Conservation (phyloP, 257 asterid species). For the Solanum piurae region DNA sequence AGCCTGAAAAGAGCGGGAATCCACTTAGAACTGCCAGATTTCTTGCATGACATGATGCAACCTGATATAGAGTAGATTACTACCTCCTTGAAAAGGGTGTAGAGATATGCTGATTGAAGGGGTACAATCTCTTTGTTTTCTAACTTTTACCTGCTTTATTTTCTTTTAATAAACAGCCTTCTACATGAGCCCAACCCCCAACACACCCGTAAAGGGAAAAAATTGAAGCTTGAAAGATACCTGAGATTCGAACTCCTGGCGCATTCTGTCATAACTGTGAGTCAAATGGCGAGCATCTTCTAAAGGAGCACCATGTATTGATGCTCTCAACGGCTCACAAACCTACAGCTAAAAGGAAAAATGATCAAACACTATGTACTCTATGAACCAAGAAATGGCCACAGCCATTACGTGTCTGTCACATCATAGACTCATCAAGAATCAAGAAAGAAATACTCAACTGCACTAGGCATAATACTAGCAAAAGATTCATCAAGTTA, state of each 20-base stretch:
- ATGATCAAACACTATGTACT: background rate
- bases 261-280: constrained; percentile 68
- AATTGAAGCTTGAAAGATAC: constrained; percentile 17
- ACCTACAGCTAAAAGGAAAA: constrained; percentile 34
- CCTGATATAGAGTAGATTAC: background rate
- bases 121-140: background rate
- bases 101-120: background rate
- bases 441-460: background rate
- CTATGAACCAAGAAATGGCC: background rate
- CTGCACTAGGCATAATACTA: background rate
- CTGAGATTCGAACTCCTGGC: constrained; percentile 87
- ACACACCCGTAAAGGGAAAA: background rate
- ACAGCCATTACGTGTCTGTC: background rate
- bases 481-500: background rate
- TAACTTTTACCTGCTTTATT: background rate
- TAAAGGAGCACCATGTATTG: constrained; percentile 72
- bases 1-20: constrained; percentile 34
- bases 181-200: background rate
- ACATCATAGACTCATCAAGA: background rate
- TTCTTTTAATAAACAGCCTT: background rate
- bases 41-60: background rate
- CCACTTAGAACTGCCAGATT: background rate
- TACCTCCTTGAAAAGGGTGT: background rate
- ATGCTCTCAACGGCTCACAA: constrained; percentile 66
- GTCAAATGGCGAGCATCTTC: constrained; percentile 97